Evolutionary conservation across 2,329 filamentous ascomycete species (phyloP), one percentile per base, ranked within the genome.

Genomic region (Pyricularia sp.): DNA sequence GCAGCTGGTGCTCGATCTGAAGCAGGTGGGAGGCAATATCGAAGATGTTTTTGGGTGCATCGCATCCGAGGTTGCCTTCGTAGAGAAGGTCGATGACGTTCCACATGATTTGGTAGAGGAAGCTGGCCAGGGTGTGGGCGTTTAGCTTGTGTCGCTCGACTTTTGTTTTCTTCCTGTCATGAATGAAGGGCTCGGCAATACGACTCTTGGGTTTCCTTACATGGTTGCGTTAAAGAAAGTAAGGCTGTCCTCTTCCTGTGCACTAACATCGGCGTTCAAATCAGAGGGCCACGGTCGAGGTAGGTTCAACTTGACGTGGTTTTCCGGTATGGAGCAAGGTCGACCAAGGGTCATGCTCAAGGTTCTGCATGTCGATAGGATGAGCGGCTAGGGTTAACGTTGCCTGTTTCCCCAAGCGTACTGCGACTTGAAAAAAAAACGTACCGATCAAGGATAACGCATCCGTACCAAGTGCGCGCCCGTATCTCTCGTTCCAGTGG

Each of bases 281-380:
- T 67, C 66, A n/a, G 58, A 26, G 10, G 58, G 58, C 58, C 58
- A 61, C 58, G 58, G 64, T 7, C 31, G 28, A 50, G 80, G 79
- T 10, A 81, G 70, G 23, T 78, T 75, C 1, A 82, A 71, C 67
- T 76, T 77, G 58, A 84, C 74, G 58, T 82, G 81, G 50, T 76
- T 77, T 3, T 83, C 78, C 0, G 81, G 80, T 23, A 85, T 84
- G 0, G 79, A 75, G 0, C 78, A 75, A 0, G 83, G 84, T 0
- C 84, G 76, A 2, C 83, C 83, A 70, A 85, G 83, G 0, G 82
- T 85, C 80, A 85, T 84, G 71, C 83, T 83, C 64, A 85, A 72
- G 9, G 79, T 80, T 70, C 79, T 82, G 65, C 14, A 66, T 28
- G 12, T 55, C 20, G 25, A 26, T 26, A 25, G 10, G 5, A 28